Base-by-base conservation (phyloP, 305 asterid species). In the Rubia peregrina region DNA sequence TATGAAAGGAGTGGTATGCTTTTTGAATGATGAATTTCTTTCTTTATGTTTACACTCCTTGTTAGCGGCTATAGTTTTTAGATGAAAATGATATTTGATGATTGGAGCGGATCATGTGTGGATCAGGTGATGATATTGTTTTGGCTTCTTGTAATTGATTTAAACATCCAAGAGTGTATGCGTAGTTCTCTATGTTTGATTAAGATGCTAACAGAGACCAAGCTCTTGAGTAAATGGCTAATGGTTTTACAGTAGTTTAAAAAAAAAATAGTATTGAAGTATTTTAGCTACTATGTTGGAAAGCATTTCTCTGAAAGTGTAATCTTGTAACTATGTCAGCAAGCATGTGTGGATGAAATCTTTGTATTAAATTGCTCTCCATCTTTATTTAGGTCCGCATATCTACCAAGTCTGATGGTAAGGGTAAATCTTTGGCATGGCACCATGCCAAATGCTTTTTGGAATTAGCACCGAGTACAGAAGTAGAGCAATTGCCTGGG, bases 371-470 rank as follows among this genome's bases (percentile, higher is more conserved):
- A 61, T n/a, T 69, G 21, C 71, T 75, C 63, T 66, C 62, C 55
- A 61, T 75, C 21, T 77, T 68, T 53, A 56, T 65, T 65, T 85
- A 94, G 99, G 85, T 87, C 69, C 96, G 99, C 30, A 82, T 89
- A 84, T 94, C 93, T 73, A 74, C 90, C 70, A 92, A 92, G 79
- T 89, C 96, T 65, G 88, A 87, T 78, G 96, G 91, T 74, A 95
- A 89, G 81, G 88, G 87, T 69, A 87, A 77, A 83, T 57, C 89
- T 63, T 81, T 92, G 79, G 78, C 90, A 10, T 91, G 98, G 99
- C 84, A 91, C 78, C 99, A 94, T 84, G 96, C 92, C 14, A 92
- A 80, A 76, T 94, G 99, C 83, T 87, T 88, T 85, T 55, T 85
- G 84, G 95, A 88, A 77, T 68, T 66, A 49, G 75, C 87, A 67